phyloP scores from a whole-genome alignment of 352 stramenopile species.

The Pythium monospermum region DNA sequence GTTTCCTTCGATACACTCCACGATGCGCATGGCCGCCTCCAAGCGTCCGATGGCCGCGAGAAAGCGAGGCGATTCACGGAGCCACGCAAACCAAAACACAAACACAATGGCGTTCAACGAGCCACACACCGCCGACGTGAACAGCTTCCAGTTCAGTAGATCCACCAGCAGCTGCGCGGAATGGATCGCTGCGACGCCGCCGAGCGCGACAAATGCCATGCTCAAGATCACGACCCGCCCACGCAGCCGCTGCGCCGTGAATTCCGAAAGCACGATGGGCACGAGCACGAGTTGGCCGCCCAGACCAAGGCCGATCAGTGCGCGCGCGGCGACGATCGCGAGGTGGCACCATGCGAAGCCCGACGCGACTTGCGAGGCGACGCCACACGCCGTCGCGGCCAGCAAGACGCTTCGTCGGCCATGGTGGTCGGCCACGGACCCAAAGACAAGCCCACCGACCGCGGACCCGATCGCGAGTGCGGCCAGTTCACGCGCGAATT shows the following conservation, averaged over 20 bases:
- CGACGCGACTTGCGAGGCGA: slow-evolving; percentile 27
- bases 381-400: slow-evolving; percentile 24
- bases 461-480: slow-evolving; percentile 24
- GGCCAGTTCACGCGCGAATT: slow-evolving; percentile 8
- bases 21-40: slow-evolving; percentile 45
- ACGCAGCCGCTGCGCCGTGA: slow-evolving; percentile 50
- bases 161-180: slow-evolving; percentile 24
- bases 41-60: slow-evolving; percentile 52
- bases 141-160: slow-evolving; percentile 16
- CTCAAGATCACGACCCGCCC: slow-evolving; percentile 51
- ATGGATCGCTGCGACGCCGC: slow-evolving; percentile 34
- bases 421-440: slow-evolving; percentile 55
- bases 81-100: slow-evolving; percentile 19
- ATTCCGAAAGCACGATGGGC: slow-evolving; percentile 50
- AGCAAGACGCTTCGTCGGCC: slow-evolving; percentile 42
- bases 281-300: slow-evolving; percentile 52
- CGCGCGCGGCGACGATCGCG: slow-evolving; percentile 28
- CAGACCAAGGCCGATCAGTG: slow-evolving; percentile 39
- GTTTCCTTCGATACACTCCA: slow-evolving; percentile 50
- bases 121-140: slow-evolving; percentile 23
- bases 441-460: slow-evolving; percentile 44
- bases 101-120: slow-evolving; percentile 25
- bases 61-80: slow-evolving; percentile 68
- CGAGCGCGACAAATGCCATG: slow-evolving; percentile 35
- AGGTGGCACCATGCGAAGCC: slow-evolving; percentile 11